A percentile compares a stretch with the other conserved stretches of the same genome.
These are phyloP conservation scores for Acephala macrosclerotiorum DNA, from an alignment of 2,329 filamentous ascomycete species.

Conservation along the genomic window DNA sequence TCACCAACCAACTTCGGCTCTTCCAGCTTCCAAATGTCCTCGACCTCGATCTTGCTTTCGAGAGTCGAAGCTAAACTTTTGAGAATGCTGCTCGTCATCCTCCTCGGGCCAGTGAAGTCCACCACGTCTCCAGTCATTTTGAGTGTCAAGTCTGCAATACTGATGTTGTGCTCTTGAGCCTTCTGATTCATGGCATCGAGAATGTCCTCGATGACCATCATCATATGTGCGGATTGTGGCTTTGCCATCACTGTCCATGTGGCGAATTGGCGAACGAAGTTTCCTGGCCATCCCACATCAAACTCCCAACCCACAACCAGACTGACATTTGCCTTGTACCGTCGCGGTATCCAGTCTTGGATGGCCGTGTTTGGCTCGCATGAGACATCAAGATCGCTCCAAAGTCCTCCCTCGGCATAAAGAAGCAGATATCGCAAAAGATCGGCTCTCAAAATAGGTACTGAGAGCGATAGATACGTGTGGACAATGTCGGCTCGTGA, in stretches of 20 bases:
- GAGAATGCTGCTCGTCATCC: conserved; percentile 38
- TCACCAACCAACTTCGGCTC: conserved; percentile 40
- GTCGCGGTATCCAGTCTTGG: conserved; percentile 46
- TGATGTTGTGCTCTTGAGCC: conserved; percentile 28
- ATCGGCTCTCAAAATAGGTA: conserved; percentile 51
- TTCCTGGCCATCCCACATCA: conserved; percentile 43
- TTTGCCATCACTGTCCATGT: conserved; percentile 44
- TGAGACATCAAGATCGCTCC: conserved; percentile 50
- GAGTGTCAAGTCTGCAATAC: conserved; percentile 31
- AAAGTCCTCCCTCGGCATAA: conserved; percentile 49
- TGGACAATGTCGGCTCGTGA: conserved; percentile 48
- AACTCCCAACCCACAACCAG: conserved; percentile 45
- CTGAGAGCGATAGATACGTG: conserved; percentile 42
- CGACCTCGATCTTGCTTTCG: conserved; percentile 21
- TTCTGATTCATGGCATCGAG: conserved; percentile 32
- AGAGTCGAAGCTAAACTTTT: conserved; percentile 34
- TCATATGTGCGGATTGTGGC: conserved; percentile 37
- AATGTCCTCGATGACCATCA: conserved; percentile 41
- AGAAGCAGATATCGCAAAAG: conserved; percentile 51
- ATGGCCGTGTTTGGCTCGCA: conserved; percentile 45
- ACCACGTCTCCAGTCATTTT: conserved; percentile 41
- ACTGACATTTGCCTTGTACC: conserved; percentile 40
- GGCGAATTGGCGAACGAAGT: conserved; percentile 40
- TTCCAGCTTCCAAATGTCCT: conserved; percentile 19
- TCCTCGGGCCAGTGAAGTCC: conserved; percentile 40